A percentile compares a stretch with the other conserved stretches of the same genome.
Evolutionary conservation across 371 early-diverging fungal genomes (phyloP).

Genomic region (Mucor sp.): DNA sequence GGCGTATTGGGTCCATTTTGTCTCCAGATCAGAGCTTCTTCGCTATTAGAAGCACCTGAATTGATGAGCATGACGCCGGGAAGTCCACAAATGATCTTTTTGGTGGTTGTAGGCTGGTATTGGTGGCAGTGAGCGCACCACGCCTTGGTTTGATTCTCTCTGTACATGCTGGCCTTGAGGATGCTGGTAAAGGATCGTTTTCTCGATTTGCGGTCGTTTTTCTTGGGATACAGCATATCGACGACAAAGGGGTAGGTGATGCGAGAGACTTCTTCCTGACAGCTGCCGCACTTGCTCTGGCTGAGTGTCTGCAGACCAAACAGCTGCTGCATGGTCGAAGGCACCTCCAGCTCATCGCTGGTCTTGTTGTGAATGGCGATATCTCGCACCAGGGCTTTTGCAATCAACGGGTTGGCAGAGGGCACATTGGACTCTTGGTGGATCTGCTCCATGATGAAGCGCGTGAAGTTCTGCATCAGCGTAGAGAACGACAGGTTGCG

Average conservation of each 20-base stretch:
- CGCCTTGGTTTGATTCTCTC: conserved; percentile 76
- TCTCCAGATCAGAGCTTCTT: conserved; percentile 56
- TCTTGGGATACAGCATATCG: conserved; percentile 75
- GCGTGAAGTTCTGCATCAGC: conserved; percentile 82
- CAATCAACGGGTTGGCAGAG: conserved; percentile 38
- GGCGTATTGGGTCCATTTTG: conserved; percentile 48
- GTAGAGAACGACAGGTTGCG: conserved; percentile 62
- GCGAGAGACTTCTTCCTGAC: conserved; percentile 58
- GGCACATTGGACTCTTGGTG: conserved; percentile 67
- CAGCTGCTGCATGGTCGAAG: conserved; percentile 71
- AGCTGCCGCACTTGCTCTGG: conserved; percentile 66
- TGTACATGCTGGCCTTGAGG: conserved; percentile 66
- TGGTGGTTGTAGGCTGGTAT: conserved; percentile 71
- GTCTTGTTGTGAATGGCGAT: conserved; percentile 10
- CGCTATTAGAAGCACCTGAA: conserved; percentile 60
- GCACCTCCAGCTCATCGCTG: conserved; percentile 14
- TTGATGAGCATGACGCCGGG: conserved; percentile 75
- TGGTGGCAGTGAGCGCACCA: conserved; percentile 79
- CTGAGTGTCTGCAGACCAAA: conserved; percentile 71
- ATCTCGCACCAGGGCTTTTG: conserved; percentile 17
- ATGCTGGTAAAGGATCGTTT: conserved; percentile 62
- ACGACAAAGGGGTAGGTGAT: conserved; percentile 78
- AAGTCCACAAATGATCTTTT: conserved; percentile 59
- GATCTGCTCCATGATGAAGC: conserved; percentile 90
- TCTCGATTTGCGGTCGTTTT: conserved; percentile 43